phyloP scores from a whole-genome alignment of 2,329 filamentous ascomycete genomes.

The Aschersonia sp. region DNA sequence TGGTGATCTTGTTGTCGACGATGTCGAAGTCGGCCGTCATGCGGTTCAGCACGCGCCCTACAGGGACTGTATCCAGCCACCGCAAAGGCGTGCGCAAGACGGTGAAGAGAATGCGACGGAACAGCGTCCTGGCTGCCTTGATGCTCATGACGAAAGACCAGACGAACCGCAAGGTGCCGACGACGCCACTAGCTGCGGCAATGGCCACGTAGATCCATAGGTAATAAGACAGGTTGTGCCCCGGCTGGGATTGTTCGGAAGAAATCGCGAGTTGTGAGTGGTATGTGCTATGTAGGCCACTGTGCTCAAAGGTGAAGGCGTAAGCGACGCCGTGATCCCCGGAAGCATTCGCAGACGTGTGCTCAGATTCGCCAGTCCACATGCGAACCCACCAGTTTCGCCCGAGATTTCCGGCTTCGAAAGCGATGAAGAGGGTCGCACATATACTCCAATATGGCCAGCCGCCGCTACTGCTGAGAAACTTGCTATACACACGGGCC shows the following conservation, averaged over 20 bases:
- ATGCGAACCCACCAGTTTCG: conserved; percentile 51
- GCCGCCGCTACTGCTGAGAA: conserved; percentile 53
- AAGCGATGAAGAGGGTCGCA: conserved; percentile 36
- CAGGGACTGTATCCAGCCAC: conserved; percentile 68
- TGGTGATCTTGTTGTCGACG: conserved; percentile 53
- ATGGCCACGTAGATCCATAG: conserved; percentile 53
- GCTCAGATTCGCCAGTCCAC: conserved; percentile 33
- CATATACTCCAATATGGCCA: conserved; percentile 43
- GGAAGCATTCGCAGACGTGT: conserved; percentile 2
- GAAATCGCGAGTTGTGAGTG: conserved; percentile 10
- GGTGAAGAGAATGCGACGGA: conserved; percentile 49
- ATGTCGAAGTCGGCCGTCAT: conserved; percentile 67
- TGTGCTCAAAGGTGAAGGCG: conserved; percentile 31
- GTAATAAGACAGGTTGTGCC: conserved; percentile 43
- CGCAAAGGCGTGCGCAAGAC: conserved; percentile 60
- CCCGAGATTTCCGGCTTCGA: conserved; percentile 39
- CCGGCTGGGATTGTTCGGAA: conserved; percentile 8
- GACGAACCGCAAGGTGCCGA: conserved; percentile 49
- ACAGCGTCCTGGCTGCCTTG: conserved; percentile 53
- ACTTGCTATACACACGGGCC: conserved; percentile 49
- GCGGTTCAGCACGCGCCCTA: conserved; percentile 63
- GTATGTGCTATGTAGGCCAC: conserved; percentile 23
- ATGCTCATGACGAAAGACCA: conserved; percentile 52
- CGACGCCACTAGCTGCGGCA: conserved; percentile 37
- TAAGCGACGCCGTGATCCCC: conserved; percentile 25